Conservation (phyloP, 371 early-diverging fungal species). For the Rhizopus arrhizus region DNA sequence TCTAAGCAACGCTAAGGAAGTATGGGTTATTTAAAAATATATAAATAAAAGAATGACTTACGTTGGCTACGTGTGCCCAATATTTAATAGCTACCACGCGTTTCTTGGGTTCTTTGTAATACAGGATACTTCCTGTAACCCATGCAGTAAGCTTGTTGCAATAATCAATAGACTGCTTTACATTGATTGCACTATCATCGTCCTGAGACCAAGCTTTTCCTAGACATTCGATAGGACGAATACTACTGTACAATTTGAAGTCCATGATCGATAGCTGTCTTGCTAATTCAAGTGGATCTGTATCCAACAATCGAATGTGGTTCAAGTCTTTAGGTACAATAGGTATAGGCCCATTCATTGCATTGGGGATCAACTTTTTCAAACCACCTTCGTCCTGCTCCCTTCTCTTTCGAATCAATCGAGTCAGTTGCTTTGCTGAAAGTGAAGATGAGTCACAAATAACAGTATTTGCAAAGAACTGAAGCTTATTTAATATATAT, state of each 20-base stretch:
- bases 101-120: constrained; percentile 75
- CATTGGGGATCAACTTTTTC: constrained; percentile 65
- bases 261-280: constrained; percentile 92
- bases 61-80: constrained; percentile 83
- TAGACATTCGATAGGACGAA: constrained; percentile 85
- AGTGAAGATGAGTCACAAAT: constrained; percentile 74
- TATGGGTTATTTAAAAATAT: background rate
- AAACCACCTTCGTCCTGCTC: constrained; percentile 56
- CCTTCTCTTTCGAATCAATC: constrained; percentile 69
- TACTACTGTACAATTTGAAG: constrained; percentile 74
- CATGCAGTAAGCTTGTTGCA: constrained; percentile 73
- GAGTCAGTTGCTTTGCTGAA: constrained; percentile 71
- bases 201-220: constrained; percentile 87
- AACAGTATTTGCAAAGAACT: constrained; percentile 75
- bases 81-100: constrained; percentile 80
- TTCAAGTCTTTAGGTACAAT: constrained; percentile 71
- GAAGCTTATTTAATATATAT: constrained; percentile 68
- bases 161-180: constrained; percentile 76
- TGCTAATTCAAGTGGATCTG: constrained; percentile 92
- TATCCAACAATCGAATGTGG: constrained; percentile 71
- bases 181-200: constrained; percentile 64
- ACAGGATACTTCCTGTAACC: constrained; percentile 79
- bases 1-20: constrained; percentile 58
- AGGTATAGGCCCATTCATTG: constrained; percentile 45
- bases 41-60: constrained; percentile 21